These are phyloP conservation scores for Pichia heedii DNA, from an alignment of 805 yeast species.

Conservation along the genomic window DNA sequence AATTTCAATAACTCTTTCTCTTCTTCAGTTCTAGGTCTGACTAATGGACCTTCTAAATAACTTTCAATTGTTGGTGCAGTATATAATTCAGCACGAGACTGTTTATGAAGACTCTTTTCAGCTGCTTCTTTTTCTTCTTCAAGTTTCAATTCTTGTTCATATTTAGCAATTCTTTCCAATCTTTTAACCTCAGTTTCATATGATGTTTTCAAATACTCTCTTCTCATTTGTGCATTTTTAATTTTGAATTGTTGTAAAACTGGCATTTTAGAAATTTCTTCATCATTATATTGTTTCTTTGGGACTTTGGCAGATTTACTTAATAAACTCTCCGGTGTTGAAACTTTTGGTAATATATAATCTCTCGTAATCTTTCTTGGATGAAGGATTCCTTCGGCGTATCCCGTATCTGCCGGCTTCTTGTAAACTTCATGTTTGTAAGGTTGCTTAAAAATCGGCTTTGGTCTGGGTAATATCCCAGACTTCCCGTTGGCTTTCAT, in stretches of 20 bases:
- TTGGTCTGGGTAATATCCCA: constrained; percentile 73
- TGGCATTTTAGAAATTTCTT: constrained; percentile 30
- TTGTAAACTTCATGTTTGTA: constrained; percentile 42
- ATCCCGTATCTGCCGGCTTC: constrained; percentile 48
- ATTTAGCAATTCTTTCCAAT: constrained; percentile 25
- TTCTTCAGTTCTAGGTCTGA: constrained; percentile 64
- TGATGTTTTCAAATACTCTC: constrained; percentile 59
- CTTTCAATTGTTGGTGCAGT: constrained; percentile 77
- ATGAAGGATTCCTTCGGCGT: constrained; percentile 60
- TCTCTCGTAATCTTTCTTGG: constrained; percentile 57
- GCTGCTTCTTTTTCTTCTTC: constrained; percentile 24
- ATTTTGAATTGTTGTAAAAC: constrained; percentile 36
- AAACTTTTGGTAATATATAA: constrained; percentile 41
- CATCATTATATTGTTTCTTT: constrained; percentile 21
- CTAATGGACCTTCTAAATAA: constrained; percentile 56
- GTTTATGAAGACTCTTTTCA: constrained; percentile 26
- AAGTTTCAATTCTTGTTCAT: constrained; percentile 16
- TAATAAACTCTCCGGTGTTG: constrained; percentile 55
- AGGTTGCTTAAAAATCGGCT: constrained; percentile 68
- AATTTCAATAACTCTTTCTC: constrained; percentile 48
- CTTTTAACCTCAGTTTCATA: constrained; percentile 32
- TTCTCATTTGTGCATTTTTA: constrained; percentile 56
- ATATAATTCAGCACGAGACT: constrained; percentile 45
- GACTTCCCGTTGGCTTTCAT: constrained; percentile 55
- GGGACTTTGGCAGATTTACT: constrained; percentile 43